Percentiles rank a stretch among this genome's conserved stretches.
Conservation (phyloP, 2,329 filamentous ascomycete genomes). For the Pochonia chlamydosporia region DNA sequence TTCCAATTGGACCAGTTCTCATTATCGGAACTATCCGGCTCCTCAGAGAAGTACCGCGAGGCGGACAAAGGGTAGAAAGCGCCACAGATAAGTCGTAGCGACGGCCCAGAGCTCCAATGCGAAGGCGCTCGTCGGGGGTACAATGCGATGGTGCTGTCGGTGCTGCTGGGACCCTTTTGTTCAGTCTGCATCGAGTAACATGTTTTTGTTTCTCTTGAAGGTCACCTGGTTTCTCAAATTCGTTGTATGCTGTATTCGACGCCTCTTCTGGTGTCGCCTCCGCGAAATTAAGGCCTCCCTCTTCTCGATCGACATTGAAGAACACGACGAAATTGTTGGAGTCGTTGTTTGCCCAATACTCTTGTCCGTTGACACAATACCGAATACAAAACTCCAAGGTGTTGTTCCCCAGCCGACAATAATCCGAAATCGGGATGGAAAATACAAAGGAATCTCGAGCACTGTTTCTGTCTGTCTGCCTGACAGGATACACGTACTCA, state of each 20-base stretch:
- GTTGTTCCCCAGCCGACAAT: slow-evolving; percentile 85
- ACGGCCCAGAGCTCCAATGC: not conserved
- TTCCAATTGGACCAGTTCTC: not conserved
- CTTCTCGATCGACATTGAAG: not conserved
- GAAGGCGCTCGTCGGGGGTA: not conserved
- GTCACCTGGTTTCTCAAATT: too few relatives aligned
- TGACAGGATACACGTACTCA: slow-evolving; percentile 55
- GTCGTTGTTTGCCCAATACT: slow-evolving; percentile 93
- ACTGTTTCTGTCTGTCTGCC: not conserved
- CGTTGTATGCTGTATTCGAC: too few relatives aligned
- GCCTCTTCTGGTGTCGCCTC: not conserved
- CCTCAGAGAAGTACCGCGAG: not conserved
- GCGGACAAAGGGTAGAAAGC: not conserved
- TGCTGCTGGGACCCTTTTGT: not conserved
- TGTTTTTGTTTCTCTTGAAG: too few relatives aligned
- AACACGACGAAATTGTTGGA: slow-evolving; percentile 57
- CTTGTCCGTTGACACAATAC: slow-evolving; percentile 76
- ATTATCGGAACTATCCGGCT: not conserved
- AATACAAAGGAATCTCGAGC: slow-evolving; percentile 77
- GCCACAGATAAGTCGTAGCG: not conserved
- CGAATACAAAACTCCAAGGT: slow-evolving; percentile 87
- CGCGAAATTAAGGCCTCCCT: not conserved
- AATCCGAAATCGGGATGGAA: slow-evolving; percentile 85
- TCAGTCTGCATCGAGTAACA: too few relatives aligned
- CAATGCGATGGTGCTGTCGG: not conserved